These are phyloP conservation scores for Mallotus repandus DNA, from an alignment of 441 rosid species.

Conservation along the genomic window DNA sequence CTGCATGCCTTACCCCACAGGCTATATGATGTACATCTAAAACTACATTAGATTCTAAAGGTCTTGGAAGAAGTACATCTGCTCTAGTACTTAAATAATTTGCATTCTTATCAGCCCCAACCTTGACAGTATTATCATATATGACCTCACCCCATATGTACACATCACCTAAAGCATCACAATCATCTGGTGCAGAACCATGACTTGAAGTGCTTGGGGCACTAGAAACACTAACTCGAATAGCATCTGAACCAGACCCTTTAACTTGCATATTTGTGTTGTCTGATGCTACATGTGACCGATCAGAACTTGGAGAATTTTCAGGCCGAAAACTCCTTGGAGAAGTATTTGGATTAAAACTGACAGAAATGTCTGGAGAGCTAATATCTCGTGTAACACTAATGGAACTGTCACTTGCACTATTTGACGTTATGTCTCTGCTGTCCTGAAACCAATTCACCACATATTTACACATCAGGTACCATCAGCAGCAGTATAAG, in stretches of 20 bases:
- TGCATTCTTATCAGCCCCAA: constrained; percentile 56
- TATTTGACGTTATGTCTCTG: constrained; percentile 77
- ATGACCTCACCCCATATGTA: constrained; percentile 94
- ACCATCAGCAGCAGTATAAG: constrained; percentile 1
- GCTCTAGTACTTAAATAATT: constrained; percentile 55
- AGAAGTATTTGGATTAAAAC: constrained; percentile 48
- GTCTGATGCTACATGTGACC: constrained; percentile 84
- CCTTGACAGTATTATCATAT: constrained; percentile 58
- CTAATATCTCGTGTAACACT: constrained; percentile 65
- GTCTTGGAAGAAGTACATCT: constrained; percentile 76
- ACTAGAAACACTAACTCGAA: constrained; percentile 96
- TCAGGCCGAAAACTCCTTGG: constrained; percentile 55
- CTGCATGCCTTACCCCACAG: constrained; percentile 92
- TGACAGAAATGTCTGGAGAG: constrained; percentile 59
- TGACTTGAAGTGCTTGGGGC: constrained; percentile 94
- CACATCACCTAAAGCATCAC: constrained; percentile 93
- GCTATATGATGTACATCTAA: constrained; percentile 89
- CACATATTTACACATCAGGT: constrained; percentile 20
- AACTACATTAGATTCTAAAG: constrained; percentile 83
- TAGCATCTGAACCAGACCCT: constrained; percentile 79
- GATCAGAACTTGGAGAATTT: constrained; percentile 63
- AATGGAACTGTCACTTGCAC: constrained; percentile 81
- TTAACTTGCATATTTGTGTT: constrained; percentile 78
- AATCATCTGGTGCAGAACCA: constrained; percentile 92
- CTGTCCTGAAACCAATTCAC: constrained; percentile 60